A percentile compares a stretch with the other conserved stretches of the same genome.
Conservation (phyloP, 257 asterid species). For the Gentiana dahurica region DNA sequence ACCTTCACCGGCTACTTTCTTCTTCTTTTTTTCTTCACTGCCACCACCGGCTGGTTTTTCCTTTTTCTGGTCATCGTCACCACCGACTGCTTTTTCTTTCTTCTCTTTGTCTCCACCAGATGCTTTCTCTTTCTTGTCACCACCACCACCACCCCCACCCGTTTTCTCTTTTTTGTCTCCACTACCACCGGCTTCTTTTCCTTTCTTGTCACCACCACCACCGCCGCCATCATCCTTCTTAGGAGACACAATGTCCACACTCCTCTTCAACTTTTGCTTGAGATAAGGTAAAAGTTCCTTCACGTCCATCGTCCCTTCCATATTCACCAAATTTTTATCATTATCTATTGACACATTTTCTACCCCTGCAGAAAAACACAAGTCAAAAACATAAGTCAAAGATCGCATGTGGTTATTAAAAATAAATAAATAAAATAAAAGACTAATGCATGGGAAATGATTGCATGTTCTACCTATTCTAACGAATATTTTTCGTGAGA, state of each 20-base stretch:
- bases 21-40: constrained; percentile 4
- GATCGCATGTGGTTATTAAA: not conserved
- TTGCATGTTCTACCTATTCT: constrained; percentile 3
- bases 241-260: constrained; percentile 51
- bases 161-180: constrained; percentile 21
- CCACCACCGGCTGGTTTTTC: constrained; percentile 11
- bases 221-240: constrained; percentile 51
- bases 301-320: constrained; percentile 63
- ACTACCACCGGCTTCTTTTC: constrained; percentile 30
- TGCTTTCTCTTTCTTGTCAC: constrained; percentile 3
- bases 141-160: constrained; percentile 1
- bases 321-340: constrained; percentile 58
- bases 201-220: constrained; percentile 19
- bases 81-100: constrained; percentile 14
- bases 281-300: constrained; percentile 51
- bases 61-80: constrained; percentile 23
- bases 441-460: not conserved
- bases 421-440: not conserved
- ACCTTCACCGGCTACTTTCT: constrained; percentile 21
- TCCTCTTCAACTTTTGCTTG: constrained; percentile 51
- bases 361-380: constrained; percentile 37
- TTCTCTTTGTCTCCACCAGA: constrained; percentile 6
- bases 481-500: too few relatives aligned
- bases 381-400: not conserved
- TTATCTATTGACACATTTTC: constrained; percentile 38